Conservation (phyloP, 2,329 filamentous ascomycete genomes). For the Alternaria triticina region DNA sequence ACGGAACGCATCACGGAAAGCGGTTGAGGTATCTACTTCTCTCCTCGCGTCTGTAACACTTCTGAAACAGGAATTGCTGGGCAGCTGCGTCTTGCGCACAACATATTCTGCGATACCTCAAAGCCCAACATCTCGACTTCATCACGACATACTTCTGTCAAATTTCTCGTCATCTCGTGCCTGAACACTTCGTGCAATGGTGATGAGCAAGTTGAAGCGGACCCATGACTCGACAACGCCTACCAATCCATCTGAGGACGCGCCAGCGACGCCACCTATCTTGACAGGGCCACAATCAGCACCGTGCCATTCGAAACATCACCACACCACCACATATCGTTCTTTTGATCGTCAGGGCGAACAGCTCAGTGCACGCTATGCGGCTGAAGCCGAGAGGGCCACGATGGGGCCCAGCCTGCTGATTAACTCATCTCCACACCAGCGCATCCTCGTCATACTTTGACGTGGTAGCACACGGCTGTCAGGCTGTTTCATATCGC, state of each 20-base stretch:
- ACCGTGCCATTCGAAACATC: constrained; percentile 6
- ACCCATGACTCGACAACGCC: neutral
- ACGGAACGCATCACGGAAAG: neutral
- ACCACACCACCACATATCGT: neutral
- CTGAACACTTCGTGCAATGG: neutral
- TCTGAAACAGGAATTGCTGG: constrained; percentile 20
- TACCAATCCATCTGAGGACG: neutral
- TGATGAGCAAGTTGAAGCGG: neutral
- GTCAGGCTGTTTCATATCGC: neutral
- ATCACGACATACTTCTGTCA: neutral
- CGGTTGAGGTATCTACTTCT: constrained; percentile 9
- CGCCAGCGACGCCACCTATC: neutral
- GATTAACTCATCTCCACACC: neutral
- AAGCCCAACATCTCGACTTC: neutral
- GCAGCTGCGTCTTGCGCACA: neutral
- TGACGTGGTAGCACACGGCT: neutral
- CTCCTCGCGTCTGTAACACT: constrained; percentile 24
- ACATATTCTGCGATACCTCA: neutral
- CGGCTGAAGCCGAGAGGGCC: neutral
- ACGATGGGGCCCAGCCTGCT: neutral
- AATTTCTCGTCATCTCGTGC: neutral
- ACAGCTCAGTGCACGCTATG: constrained; percentile 2
- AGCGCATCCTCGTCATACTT: neutral
- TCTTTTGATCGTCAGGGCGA: neutral
- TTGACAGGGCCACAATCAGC: constrained; percentile 2